Evolutionary conservation across 139 green algal genomes (phyloP).

Genomic region (Nannochloris sp.): DNA sequence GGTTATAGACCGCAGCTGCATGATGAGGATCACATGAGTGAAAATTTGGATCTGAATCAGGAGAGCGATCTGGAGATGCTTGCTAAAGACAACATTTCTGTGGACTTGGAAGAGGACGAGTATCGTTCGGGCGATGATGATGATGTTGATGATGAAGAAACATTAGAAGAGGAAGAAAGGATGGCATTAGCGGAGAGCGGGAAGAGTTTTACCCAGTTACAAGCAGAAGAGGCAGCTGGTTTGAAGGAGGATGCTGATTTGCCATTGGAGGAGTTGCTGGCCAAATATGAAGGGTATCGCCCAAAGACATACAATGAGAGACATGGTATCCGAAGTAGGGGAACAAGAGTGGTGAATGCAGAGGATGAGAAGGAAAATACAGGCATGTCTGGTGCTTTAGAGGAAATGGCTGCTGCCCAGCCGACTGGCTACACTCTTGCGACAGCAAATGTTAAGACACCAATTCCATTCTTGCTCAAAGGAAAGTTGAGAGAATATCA

Average conservation of each 20-base stretch:
- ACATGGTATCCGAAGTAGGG: slow-evolving; percentile 13
- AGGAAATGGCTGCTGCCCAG: slow-evolving; percentile 38
- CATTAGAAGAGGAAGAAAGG: slow-evolving; percentile 64
- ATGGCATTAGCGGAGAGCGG: slow-evolving; percentile 35
- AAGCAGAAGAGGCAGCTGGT: slow-evolving; percentile 52
- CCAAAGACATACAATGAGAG: background rate
- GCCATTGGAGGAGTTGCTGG: slow-evolving; percentile 79
- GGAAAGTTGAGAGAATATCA: slow-evolving; percentile 87
- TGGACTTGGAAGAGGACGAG: slow-evolving; percentile 17
- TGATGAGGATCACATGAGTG: background rate
- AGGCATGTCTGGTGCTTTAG: slow-evolving; percentile 25
- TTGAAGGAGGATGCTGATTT: slow-evolving; percentile 75
- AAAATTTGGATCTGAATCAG: background rate
- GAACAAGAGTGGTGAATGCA: slow-evolving; percentile 6
- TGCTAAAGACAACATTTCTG: slow-evolving; percentile 5
- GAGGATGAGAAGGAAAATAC: slow-evolving; percentile 14
- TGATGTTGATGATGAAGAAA: slow-evolving; percentile 60
- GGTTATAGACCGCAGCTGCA: slow-evolving; percentile 11
- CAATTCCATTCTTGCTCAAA: slow-evolving; percentile 83
- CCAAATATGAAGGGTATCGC: slow-evolving; percentile 36
- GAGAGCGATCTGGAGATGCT: background rate
- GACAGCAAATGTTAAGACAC: slow-evolving; percentile 50
- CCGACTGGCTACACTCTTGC: slow-evolving; percentile 70
- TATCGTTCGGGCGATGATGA: slow-evolving; percentile 20
- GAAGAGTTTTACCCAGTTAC: slow-evolving; percentile 1